Evolutionary conservation across 495 filamentous ascomycete genomes (phyloP).

Genomic region (Pseudevernia furfuracea): DNA sequence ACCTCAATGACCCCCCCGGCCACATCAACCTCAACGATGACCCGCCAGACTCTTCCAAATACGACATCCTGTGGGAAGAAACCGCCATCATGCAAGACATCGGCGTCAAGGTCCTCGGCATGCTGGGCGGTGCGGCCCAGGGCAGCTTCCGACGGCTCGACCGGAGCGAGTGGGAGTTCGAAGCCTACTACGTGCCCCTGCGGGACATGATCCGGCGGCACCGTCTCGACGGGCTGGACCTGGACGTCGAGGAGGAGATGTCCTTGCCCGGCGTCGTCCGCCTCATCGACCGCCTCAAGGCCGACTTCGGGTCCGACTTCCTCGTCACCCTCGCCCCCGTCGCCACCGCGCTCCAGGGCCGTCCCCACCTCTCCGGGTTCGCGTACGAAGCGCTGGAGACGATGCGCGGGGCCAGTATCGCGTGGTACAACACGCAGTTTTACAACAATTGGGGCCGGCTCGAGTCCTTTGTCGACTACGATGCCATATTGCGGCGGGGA

Average conservation of each 20-base stretch:
- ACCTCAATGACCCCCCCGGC: conserved; percentile 54
- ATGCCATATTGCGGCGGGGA: conserved; percentile 53
- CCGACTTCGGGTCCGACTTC: conserved; percentile 62
- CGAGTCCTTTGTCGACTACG: conserved; percentile 51
- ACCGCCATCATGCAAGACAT: conserved; percentile 52
- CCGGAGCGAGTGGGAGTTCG: conserved; percentile 48
- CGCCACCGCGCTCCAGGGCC: conserved; percentile 55
- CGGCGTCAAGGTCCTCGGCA: conserved; percentile 67
- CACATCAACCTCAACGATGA: conserved; percentile 71
- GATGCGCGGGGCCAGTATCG: conserved; percentile 55
- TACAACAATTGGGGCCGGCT: conserved; percentile 74
- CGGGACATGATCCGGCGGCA: conserved; percentile 49
- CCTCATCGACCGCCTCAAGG: conserved; percentile 62
- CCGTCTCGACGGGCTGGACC: conserved; percentile 63
- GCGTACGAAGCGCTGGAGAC: conserved; percentile 59
- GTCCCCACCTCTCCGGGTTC: conserved; percentile 66
- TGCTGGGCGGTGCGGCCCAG: conserved; percentile 73
- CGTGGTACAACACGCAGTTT: conserved; percentile 80
- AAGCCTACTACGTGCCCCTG: conserved; percentile 59
- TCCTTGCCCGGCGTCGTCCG: conserved; percentile 59
- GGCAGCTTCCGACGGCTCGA: conserved; percentile 65
- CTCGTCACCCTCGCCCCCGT: conserved; percentile 75
- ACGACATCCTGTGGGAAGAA: conserved; percentile 60
- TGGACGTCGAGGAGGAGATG: conserved; percentile 80
- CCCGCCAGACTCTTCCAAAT: conserved; percentile 48